A percentile compares a stretch with the other conserved stretches of the same genome.
phyloP scores from a whole-genome alignment of 179 eudicot species.

The Sideroxylon spinosum region DNA sequence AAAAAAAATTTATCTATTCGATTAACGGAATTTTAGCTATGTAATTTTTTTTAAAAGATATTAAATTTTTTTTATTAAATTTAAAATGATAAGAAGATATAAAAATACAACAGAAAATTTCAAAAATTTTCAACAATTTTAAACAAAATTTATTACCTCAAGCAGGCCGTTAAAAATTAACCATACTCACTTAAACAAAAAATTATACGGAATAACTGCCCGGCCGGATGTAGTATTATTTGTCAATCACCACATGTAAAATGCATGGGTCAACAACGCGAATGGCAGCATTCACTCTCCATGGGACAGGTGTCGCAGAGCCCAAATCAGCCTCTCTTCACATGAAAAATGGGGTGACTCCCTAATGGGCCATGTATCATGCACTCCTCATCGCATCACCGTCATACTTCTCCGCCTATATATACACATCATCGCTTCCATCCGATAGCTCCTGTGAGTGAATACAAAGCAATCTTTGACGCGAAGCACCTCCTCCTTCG shows the following conservation, averaged over 20 bases:
- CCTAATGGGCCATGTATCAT: not conserved
- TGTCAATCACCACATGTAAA: not conserved
- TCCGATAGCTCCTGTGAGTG: not conserved
- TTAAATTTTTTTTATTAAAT: no score
- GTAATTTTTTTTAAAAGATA: no score
- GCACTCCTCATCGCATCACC: not conserved
- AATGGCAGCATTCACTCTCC: not conserved
- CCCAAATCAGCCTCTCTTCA: not conserved
- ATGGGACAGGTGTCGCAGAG: constrained; percentile 2
- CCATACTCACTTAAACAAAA: no score
- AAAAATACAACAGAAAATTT: no score
- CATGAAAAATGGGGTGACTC: not conserved
- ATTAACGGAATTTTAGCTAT: no score
- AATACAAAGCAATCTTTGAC: not conserved
- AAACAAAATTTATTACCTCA: no score
- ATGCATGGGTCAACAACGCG: not conserved
- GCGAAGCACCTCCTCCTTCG: not conserved
- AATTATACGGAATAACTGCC: no score
- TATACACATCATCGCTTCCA: not conserved
- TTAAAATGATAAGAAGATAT: no score
- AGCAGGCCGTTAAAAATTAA: no score
- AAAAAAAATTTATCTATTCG: no score
- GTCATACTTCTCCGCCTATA: not conserved
- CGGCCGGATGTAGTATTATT: no score
- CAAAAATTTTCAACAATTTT: no score